Base-by-base conservation (phyloP, 148 eudicot species). In the Agrostemma githago region DNA sequence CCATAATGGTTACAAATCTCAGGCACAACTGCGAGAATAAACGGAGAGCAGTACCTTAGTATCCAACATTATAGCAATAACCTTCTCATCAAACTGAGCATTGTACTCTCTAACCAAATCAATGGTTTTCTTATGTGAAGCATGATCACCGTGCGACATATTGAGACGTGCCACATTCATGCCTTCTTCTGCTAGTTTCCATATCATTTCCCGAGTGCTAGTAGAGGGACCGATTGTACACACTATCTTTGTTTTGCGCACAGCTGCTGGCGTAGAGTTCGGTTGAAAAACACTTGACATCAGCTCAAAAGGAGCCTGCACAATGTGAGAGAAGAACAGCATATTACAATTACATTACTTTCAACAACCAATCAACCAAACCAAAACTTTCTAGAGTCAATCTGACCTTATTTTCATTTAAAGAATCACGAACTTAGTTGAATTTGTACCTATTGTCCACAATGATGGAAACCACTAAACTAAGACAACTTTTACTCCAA, bases 121-220 rank as follows among this genome's bases (percentile, higher is more conserved):
- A 77, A 95, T 89, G 43, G 97, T 95, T 83, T 95, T 92, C 86
- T 90, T 86, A 68, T 95, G 98, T 15, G 98, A 95, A 17, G 90
- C 85, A 83, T 95, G 99, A 74, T 95, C 94, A 53, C 97, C 97
- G 65, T 95, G 99, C 8, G 97, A 95, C 99, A 95, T 95, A 82
- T 95, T 95, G 62, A 95, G 82, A 66, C 99, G 97, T 38, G 99
- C 99, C 77, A 95, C 96, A 69, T 92, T 90, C 99, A 95, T 95
- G 68, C 99, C 99, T 66, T 85, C 76, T 81, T 95, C 97, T 10
- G 96, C 99, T 69, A 95, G 85, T 77, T 86, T 95, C 99, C 97
- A 95, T 81, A 95, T 92, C 99, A 95, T 95, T 72, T 95, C 97
- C 3, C 91, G 88, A 51, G 94, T 84, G 83, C 99, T 90, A 7